Conservation (phyloP, 176 grass and related monocot genomes). For the Phoenix dactylifera region DNA sequence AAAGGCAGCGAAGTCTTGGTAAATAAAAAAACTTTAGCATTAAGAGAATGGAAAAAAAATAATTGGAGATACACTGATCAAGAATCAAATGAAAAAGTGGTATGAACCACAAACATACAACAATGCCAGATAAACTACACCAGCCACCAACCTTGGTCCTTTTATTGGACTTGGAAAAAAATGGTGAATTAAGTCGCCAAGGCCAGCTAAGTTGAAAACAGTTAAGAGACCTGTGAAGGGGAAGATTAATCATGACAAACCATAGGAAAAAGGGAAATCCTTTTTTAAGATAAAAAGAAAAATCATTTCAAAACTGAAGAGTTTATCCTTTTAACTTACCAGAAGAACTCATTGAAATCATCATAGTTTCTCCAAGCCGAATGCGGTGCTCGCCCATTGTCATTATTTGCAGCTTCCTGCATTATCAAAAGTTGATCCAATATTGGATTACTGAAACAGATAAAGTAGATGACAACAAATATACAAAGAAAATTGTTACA, state of each 20-base stretch:
- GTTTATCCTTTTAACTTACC: conserved; percentile 28
- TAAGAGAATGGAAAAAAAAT: too few relatives aligned
- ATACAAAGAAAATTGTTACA: background rate
- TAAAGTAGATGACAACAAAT: background rate
- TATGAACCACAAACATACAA: too few relatives aligned
- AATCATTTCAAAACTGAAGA: background rate
- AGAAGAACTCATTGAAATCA: conserved; percentile 96
- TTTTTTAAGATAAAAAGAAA: background rate
- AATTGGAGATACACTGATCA: too few relatives aligned
- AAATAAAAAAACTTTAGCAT: too few relatives aligned
- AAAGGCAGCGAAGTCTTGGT: too few relatives aligned
- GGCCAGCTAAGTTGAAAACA: conserved; percentile 71
- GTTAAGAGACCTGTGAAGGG: conserved; percentile 50
- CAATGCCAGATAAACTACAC: background rate
- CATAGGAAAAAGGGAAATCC: conserved; percentile 3
- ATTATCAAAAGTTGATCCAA: conserved; percentile 3
- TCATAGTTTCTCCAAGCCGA: conserved; percentile 99
- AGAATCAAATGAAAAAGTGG: too few relatives aligned
- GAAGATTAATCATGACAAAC: conserved; percentile 3
- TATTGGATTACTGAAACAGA: background rate
- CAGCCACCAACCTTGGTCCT: conserved; percentile 36
- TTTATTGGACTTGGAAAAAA: conserved; percentile 67
- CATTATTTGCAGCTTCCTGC: conserved; percentile 80
- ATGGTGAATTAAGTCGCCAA: conserved; percentile 48
- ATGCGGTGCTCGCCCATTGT: conserved; percentile 69